Base-by-base conservation (phyloP, 2,329 filamentous ascomycete genomes). In the Fusarium bactridioides region DNA sequence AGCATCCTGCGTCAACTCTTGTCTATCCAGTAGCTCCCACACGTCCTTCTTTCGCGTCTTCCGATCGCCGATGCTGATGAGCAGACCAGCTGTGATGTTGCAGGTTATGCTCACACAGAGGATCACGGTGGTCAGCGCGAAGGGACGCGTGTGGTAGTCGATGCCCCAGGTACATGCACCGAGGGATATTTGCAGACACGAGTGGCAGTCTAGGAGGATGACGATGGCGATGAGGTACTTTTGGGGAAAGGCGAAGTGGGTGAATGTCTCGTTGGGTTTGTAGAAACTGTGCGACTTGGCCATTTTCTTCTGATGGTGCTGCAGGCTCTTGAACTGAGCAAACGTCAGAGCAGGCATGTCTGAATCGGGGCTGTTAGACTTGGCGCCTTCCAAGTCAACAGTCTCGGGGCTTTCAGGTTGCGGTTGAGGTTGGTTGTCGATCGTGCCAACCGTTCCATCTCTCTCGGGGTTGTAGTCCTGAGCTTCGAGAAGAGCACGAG, bases 211-310 rank as follows among this genome's bases (percentile, higher is more conserved):
- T 7, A 96, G 86, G 5, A 97, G 84, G 11, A 93, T 85, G n/a
- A 95, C 91, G 65, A 95, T 91, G 64, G 92, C 90, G 41, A 96
- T 86, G 37, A 97, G 89, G 10, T 94, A 85, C 37, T 88, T 86
- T 3, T 95, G 84, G 0, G 94, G 93, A 69, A 97, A 97, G 1
- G 94, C 92, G 78, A 90, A 87, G 79, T 97, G 94, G 0, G 94
- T 97, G 38, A 89, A 86, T 0, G 94, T 97, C 81, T 97, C 94
- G 80, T 97, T 92, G 0, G 94, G 93, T 77, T 95, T 95, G 85
- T 97, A 97, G 81, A 95, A 97, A 10, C 92, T 94, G 79, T 97
- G 94, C 0, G 92, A 94, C 74, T 92, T 94, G 78, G 92, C 87
- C 77, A 96, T 92, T 77, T 95, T 95, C 74, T 86, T 87, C 78